phyloP scores from a whole-genome alignment of 768 basidiomycete species.

The Cystofilobasidium macerans region DNA sequence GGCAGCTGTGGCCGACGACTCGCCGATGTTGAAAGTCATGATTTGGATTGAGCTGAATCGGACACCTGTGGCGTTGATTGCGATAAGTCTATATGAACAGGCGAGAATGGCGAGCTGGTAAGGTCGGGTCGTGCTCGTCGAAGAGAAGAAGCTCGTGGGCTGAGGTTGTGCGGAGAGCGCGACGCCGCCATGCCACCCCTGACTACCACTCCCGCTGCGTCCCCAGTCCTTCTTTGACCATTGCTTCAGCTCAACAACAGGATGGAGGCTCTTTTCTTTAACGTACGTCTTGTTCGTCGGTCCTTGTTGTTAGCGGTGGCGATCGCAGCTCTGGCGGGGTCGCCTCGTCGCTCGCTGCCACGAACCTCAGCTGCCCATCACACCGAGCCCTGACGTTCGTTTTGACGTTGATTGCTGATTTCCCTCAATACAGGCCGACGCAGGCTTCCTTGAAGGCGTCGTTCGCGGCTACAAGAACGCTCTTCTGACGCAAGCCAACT shows the following conservation, averaged over 20 bases:
- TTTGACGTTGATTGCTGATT: background rate
- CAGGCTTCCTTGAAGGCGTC: constrained; percentile 43
- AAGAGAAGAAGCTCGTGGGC: no score
- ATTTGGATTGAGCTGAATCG: no score
- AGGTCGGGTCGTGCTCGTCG: no score
- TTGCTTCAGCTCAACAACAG: background rate
- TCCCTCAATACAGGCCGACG: constrained; percentile 30
- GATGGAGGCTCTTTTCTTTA: constrained; percentile 86
- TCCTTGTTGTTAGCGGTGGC: constrained; percentile 48
- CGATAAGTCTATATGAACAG: no score
- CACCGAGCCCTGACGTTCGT: no score
- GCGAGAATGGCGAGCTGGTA: no score
- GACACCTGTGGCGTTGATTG: no score
- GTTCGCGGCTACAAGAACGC: constrained; percentile 84
- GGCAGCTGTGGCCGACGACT: no score
- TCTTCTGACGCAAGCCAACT: constrained; percentile 76
- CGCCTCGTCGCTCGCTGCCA: constrained; percentile 25
- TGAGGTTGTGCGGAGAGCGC: no score
- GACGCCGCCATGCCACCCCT: no score
- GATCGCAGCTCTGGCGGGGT: constrained; percentile 44
- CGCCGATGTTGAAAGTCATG: no score
- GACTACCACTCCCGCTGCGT: background rate
- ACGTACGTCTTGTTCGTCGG: constrained; percentile 46
- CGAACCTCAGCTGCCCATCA: no score
- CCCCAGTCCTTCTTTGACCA: background rate